Evolutionary conservation across 2,329 filamentous ascomycete species (phyloP), one percentile per base, ranked within the genome.

Genomic region (Aphanoascus verrucosus): DNA sequence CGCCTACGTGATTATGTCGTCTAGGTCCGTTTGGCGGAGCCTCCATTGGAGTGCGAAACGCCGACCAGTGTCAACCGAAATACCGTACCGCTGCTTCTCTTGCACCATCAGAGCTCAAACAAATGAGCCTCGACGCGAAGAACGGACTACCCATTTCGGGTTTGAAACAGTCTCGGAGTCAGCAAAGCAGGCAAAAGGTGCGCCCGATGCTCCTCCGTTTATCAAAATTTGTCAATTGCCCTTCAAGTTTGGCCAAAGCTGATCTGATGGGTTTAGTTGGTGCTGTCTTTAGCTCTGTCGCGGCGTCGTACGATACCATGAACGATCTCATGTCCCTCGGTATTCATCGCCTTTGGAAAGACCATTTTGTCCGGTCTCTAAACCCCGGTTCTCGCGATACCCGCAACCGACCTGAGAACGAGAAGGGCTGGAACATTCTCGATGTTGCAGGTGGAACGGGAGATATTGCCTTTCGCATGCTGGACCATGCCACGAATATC

Each of bases 291-390:
- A 91, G 88, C 69, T 96, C 86, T 60, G 93, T 98, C 40, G 93
- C 93, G 61, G 83, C 87, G 58, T 88, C 86, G 15, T 98, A 98
- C 73, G 93, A 98, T 71, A 85, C 84, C 58, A 98, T 98, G 93
- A 98, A 98, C 74, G 93, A 98, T 69, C 79, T 97, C 61, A 98
- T 98, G 93, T 97, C 93, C 6, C 81, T 98, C 46, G 93, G 93
- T 53, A 90, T 95, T 72, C 93, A 98, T 70, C 86, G 93, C 42
- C 75, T 98, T 37, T 98, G 93, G 93, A 98, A 86, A 75, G 91
- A 97, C 72, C 84, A 95, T 72, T 98, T 97, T 69, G 91, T 98
- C 44, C 84, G 87, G 60, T 85, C 84, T 34, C 80, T 98, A 32
- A 93, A 96, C 68, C 91, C 93, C 0, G 90, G 90, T 59, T 79